Percentiles rank a stretch among this genome's conserved stretches.
Conservation (phyloP, 768 basidiomycete genomes). For the Tulasnella sp. region DNA sequence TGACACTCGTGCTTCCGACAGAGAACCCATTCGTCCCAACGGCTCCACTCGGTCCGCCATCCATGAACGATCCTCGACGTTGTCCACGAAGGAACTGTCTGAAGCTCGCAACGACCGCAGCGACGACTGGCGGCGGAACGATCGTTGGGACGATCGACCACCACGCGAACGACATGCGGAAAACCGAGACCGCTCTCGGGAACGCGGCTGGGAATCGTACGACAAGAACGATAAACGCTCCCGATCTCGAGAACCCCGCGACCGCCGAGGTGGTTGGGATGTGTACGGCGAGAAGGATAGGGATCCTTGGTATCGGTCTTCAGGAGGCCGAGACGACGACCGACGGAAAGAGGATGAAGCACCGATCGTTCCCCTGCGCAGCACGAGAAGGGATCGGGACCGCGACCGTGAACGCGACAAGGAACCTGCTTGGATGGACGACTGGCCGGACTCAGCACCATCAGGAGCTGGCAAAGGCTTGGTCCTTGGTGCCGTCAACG, state of each 20-base stretch:
- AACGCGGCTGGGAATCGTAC: constrained; percentile 51
- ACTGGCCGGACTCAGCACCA: constrained; percentile 60
- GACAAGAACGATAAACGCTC: constrained; percentile 29
- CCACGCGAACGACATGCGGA: constrained; percentile 60
- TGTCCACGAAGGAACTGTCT: background rate
- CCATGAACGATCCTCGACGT: constrained; percentile 17
- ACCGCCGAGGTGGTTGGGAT: constrained; percentile 26
- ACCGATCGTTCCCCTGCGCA: constrained; percentile 29
- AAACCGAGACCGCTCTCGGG: constrained; percentile 58
- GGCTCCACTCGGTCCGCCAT: background rate
- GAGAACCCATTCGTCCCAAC: constrained; percentile 10
- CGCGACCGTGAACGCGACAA: constrained; percentile 60
- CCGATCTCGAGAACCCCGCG: constrained; percentile 35
- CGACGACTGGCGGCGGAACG: constrained; percentile 78
- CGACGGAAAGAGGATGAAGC: constrained; percentile 30
- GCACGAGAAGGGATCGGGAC: constrained; percentile 45
- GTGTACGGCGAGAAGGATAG: constrained; percentile 20
- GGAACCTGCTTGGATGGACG: constrained; percentile 93
- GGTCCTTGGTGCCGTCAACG: constrained; percentile 60
- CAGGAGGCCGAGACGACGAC: constrained; percentile 11
- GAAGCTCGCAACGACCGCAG: constrained; percentile 54
- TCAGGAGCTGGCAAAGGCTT: constrained; percentile 52
- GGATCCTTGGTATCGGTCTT: constrained; percentile 23
- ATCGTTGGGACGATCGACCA: constrained; percentile 56
- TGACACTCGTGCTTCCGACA: constrained; percentile 34